Evolutionary conservation across 768 basidiomycete species (phyloP).

Genomic region (Gyrodon lividus): DNA sequence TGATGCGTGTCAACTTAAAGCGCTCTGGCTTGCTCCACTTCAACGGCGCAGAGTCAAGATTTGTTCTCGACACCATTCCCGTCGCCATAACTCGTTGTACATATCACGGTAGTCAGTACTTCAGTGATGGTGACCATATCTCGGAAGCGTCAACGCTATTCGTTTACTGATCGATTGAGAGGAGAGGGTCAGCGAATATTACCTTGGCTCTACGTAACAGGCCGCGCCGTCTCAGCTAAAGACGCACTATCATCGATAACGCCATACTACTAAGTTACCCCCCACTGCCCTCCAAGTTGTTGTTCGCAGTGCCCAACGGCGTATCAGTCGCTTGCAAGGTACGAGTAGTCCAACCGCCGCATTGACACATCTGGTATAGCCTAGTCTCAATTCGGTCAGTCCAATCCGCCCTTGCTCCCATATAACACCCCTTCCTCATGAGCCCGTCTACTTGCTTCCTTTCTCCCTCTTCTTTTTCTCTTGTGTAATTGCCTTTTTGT

Average conservation of each 20-base stretch:
- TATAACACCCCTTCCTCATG: slow-evolving; percentile 4
- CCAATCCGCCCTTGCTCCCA: slow-evolving; percentile 5
- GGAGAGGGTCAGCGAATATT: no score
- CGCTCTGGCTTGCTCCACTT: no score
- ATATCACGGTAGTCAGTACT: no score
- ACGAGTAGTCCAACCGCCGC: background rate
- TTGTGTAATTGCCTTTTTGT: background rate
- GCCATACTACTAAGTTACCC: no score
- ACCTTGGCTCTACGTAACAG: background rate
- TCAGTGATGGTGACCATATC: no score
- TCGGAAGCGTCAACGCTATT: background rate
- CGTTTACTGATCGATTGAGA: background rate
- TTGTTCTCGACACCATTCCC: no score
- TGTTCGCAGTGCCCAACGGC: background rate
- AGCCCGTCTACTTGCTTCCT: background rate
- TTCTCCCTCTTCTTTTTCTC: background rate
- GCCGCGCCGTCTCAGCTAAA: background rate
- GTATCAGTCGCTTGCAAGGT: background rate
- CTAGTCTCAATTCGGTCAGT: background rate
- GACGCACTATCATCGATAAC: background rate
- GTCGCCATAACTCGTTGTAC: no score
- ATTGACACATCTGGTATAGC: background rate
- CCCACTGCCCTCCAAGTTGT: slow-evolving; percentile 3
- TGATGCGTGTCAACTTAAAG: no score
- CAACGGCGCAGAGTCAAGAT: no score